Evolutionary conservation across 352 stramenopile species (phyloP).

Genomic region (Phytophthora colocasiae): DNA sequence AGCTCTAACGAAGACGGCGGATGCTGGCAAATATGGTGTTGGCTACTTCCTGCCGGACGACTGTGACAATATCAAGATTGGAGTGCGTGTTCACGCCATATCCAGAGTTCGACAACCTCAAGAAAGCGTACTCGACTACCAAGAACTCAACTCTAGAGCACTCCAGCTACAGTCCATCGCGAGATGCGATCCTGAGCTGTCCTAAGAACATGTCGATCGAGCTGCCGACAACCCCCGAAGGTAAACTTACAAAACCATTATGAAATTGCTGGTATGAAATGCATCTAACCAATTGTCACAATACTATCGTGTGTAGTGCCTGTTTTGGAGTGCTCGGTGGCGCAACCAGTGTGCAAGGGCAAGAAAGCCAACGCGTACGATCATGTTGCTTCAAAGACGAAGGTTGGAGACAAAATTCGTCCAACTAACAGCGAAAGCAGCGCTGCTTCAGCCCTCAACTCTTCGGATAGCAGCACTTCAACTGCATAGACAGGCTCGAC

Average conservation of each 20-base stretch:
- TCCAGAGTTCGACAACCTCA: constrained; percentile 77
- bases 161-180: constrained; percentile 44
- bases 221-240: constrained; percentile 32
- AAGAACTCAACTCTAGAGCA: constrained; percentile 55
- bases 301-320: background rate
- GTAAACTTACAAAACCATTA: constrained; percentile 8
- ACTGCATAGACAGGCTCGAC: background rate
- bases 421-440: constrained; percentile 36
- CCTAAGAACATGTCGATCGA: constrained; percentile 42
- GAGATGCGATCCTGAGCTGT: constrained; percentile 46
- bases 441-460: constrained; percentile 11
- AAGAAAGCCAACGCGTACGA: constrained; percentile 62
- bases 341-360: constrained; percentile 61
- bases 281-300: too few relatives aligned
- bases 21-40: constrained; percentile 75
- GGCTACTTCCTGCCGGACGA: constrained; percentile 74
- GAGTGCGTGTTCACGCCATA: constrained; percentile 73
- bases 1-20: constrained; percentile 52
- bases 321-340: constrained; percentile 39
- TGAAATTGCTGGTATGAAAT: too few relatives aligned
- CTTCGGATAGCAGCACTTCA: constrained; percentile 16
- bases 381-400: constrained; percentile 33
- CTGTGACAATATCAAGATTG: constrained; percentile 65
- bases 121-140: constrained; percentile 75
- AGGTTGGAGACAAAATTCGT: constrained; percentile 34